These are phyloP conservation scores for Blakeslea trispora DNA, from an alignment of 371 early-diverging fungal species.

Conservation along the genomic window DNA sequence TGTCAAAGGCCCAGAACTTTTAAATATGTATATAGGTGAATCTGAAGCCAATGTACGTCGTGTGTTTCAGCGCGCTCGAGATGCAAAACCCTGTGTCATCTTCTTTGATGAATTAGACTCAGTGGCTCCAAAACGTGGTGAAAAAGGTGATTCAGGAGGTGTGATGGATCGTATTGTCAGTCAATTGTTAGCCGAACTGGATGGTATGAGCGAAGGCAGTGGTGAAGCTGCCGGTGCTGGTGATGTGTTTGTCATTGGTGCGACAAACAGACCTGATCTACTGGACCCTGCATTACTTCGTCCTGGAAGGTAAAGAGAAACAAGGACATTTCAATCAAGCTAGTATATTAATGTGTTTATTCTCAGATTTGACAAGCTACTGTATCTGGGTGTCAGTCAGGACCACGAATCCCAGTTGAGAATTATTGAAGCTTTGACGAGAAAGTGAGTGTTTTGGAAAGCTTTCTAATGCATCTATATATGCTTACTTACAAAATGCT, in stretches of 20 bases:
- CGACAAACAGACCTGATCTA: slow-evolving; percentile 99
- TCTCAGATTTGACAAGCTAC: slow-evolving; percentile 89
- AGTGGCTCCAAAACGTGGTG: slow-evolving; percentile 96
- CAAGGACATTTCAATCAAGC: not conserved
- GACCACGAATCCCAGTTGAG: slow-evolving; percentile 84
- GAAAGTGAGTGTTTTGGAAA: slow-evolving; percentile 65
- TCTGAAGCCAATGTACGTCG: slow-evolving; percentile 96
- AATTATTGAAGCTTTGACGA: slow-evolving; percentile 89
- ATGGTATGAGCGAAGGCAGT: slow-evolving; percentile 77
- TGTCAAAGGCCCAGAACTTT: slow-evolving; percentile 98
- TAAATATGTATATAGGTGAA: slow-evolving; percentile 93
- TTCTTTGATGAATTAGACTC: slow-evolving; percentile 99
- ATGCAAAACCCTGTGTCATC: slow-evolving; percentile 98
- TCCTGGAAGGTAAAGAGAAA: slow-evolving; percentile 43
- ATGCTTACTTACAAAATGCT: not conserved
- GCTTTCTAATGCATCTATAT: not conserved
- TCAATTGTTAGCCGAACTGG: slow-evolving; percentile 94
- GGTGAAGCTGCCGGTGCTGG: slow-evolving; percentile 53
- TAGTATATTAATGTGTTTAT: not conserved
- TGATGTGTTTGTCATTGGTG: slow-evolving; percentile 99
- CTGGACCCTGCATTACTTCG: slow-evolving; percentile 89
- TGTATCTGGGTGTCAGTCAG: slow-evolving; percentile 92
- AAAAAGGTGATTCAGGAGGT: slow-evolving; percentile 96
- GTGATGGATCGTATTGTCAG: slow-evolving; percentile 98
- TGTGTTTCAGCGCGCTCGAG: slow-evolving; percentile 97